Percentiles rank a stretch among this genome's conserved stretches.
Evolutionary conservation across 768 basidiomycete species (phyloP).

Genomic region (Nidularia sp.): DNA sequence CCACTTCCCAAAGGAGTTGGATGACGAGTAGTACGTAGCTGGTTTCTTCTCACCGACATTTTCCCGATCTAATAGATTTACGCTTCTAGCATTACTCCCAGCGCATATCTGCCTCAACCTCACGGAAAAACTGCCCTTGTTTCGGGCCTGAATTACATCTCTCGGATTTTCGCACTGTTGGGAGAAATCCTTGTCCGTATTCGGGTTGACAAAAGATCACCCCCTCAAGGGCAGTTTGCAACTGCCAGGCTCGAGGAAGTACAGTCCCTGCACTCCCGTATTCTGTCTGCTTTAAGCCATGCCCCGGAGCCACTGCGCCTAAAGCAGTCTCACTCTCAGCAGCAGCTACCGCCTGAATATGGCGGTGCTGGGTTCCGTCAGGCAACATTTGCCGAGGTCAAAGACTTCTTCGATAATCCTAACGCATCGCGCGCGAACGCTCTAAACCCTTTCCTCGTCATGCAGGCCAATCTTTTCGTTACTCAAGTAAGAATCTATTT

Average conservation of each 20-base stretch:
- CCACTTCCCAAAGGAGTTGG: slow-evolving; percentile 83
- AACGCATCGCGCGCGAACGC: slow-evolving; percentile 83
- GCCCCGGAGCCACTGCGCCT: slow-evolving; percentile 73
- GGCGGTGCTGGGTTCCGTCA: slow-evolving; percentile 73
- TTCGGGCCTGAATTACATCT: slow-evolving; percentile 83
- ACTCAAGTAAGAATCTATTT: slow-evolving; percentile 60
- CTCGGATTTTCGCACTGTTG: slow-evolving; percentile 79
- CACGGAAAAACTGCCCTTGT: slow-evolving; percentile 81
- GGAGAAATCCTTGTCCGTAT: slow-evolving; percentile 87
- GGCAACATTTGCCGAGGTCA: slow-evolving; percentile 83
- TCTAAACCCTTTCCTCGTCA: slow-evolving; percentile 84
- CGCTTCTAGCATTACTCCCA: slow-evolving; percentile 69
- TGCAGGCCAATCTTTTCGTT: slow-evolving; percentile 90
- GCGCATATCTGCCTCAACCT: slow-evolving; percentile 83
- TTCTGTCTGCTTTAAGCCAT: slow-evolving; percentile 69
- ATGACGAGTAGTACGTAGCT: slow-evolving; percentile 79
- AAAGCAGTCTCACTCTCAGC: slow-evolving; percentile 49
- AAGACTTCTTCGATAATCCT: slow-evolving; percentile 89
- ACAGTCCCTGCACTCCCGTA: slow-evolving; percentile 72
- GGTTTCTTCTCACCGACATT: slow-evolving; percentile 21
- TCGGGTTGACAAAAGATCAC: slow-evolving; percentile 81
- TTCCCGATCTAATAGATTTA: slow-evolving; percentile 15
- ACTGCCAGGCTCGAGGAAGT: slow-evolving; percentile 84
- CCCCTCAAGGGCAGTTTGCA: slow-evolving; percentile 81
- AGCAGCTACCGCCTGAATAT: slow-evolving; percentile 53